Evolutionary conservation across 306 rosid species (phyloP).

Genomic region (Trichosanthes cucumerina): DNA sequence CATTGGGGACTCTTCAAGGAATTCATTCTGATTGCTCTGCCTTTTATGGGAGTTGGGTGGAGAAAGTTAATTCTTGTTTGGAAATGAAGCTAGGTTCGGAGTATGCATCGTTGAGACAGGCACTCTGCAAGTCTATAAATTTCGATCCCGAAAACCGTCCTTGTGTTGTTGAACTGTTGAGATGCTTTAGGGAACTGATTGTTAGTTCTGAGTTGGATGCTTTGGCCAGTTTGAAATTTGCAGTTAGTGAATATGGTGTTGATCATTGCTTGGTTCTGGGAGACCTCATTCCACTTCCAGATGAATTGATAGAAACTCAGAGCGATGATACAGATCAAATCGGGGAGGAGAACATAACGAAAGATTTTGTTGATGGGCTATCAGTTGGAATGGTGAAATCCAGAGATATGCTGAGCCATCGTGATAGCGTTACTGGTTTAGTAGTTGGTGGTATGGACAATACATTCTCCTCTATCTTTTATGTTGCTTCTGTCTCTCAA

Average conservation of each 20-base stretch:
- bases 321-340: slow-evolving; percentile 25
- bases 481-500: background rate
- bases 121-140: slow-evolving; percentile 47
- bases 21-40: slow-evolving; percentile 22
- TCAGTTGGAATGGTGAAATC: slow-evolving; percentile 45
- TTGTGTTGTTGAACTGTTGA: slow-evolving; percentile 43
- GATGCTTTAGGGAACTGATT: slow-evolving; percentile 46
- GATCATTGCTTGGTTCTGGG: slow-evolving; percentile 44
- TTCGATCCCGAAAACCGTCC: slow-evolving; percentile 56
- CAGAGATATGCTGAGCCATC: slow-evolving; percentile 65
- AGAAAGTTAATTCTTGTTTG: slow-evolving; percentile 41
- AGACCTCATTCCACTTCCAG: slow-evolving; percentile 36
- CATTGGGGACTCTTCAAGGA: slow-evolving; percentile 24
- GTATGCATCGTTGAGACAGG: slow-evolving; percentile 31
- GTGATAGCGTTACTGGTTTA: slow-evolving; percentile 66
- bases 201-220: slow-evolving; percentile 39
- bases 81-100: slow-evolving; percentile 43
- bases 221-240: slow-evolving; percentile 28
- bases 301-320: slow-evolving; percentile 18
- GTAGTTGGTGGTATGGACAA: slow-evolving; percentile 66
- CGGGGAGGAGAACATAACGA: slow-evolving; percentile 25
- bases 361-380: slow-evolving; percentile 28
- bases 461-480: background rate
- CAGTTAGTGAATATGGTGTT: slow-evolving; percentile 11
- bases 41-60: slow-evolving; percentile 40